Base-by-base conservation (phyloP, 306 rosid species). In the Ochetophila trinervis region DNA sequence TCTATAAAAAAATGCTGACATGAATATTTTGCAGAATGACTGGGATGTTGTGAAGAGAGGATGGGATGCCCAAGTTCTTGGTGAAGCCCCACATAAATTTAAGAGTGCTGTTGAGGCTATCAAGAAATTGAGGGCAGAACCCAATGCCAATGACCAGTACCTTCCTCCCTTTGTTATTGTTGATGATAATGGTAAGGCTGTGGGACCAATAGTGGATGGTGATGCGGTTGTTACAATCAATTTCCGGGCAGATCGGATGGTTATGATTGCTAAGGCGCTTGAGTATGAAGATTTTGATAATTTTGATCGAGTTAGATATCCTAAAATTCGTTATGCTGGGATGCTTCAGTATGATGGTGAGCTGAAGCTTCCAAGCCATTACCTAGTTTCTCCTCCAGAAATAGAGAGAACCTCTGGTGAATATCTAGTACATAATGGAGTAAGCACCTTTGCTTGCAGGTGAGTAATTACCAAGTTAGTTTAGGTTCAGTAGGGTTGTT, bases 41-140 rank as follows among this genome's bases (percentile, higher is more conserved):
- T 94, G 99, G 99, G 51, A 45, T 19, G 99, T 94, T 62, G 96
- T 94, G 78, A 94, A 94, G 68, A 86, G 99, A 47, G 99, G 99
- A n/a, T 94, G 99, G 99, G 91, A 94, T 82, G 99, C 99, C 59
- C 99, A 94, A 75, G 99, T 94, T 79, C 99, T 94, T 56, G 99
- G 99, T 42, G 96, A 94, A 85, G 99, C 97, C 24, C 96, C 99
- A 49, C 6, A 81, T 69, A 88, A 94, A 68, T 90, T 94, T 68
- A 85, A 22, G 64, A 88, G 8, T 77, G 88, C 87, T 18, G 48
- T 90, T 75, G 99, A 94, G 73, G 99, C 95, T 64, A 78, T 94
- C 73, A 88, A 94, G 85, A 88, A 47, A 54, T 79, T 90, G 75
- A 86, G 99, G 74, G 79, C 57, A 34, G 97, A 73, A 51, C 84